Conservation (phyloP, 1,139 yeast species). For the Groenewaldozyma auringiensis region DNA sequence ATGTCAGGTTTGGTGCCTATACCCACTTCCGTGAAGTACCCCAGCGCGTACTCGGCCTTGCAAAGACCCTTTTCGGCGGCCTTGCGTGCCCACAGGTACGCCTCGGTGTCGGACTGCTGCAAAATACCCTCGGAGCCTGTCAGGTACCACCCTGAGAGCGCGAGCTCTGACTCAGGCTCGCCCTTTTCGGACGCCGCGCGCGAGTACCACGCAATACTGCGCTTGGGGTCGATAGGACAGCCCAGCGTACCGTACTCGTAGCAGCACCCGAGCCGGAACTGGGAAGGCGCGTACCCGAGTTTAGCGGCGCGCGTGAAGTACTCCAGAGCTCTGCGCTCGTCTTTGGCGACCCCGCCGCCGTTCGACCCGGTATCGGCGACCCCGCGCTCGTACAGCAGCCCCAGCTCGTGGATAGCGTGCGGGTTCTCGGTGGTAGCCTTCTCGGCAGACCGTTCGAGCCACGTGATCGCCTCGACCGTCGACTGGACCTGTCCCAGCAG, state of each 20-base stretch:
- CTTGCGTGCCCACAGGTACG: conserved; percentile 82
- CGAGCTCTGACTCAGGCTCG: conserved; percentile 83
- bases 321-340: conserved; percentile 56
- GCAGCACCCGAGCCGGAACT: conserved; percentile 76
- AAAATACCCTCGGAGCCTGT: conserved; percentile 72
- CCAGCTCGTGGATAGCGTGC: conserved; percentile 59
- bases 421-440: conserved; percentile 39
- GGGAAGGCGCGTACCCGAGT: conserved; percentile 70
- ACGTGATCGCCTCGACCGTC: conserved; percentile 43
- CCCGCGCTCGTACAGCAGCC: conserved; percentile 56
- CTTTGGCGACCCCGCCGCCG: conserved; percentile 32
- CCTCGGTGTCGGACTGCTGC: conserved; percentile 65
- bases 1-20: conserved; percentile 49
- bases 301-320: conserved; percentile 73
- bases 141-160: conserved; percentile 86
- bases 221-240: conserved; percentile 56
- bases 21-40: conserved; percentile 74
- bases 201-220: conserved; percentile 85
- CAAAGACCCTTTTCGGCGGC: conserved; percentile 74
- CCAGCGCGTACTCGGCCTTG: conserved; percentile 81
- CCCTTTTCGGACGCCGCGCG: conserved; percentile 57
- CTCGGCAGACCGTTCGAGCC: conserved; percentile 51
- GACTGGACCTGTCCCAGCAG: conserved; percentile 37
- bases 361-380: conserved; percentile 37
- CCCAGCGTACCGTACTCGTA: conserved; percentile 80